Evolutionary conservation across 1,284 basidiomycete species (phyloP).

Genomic region (Trichosporon asahii): DNA sequence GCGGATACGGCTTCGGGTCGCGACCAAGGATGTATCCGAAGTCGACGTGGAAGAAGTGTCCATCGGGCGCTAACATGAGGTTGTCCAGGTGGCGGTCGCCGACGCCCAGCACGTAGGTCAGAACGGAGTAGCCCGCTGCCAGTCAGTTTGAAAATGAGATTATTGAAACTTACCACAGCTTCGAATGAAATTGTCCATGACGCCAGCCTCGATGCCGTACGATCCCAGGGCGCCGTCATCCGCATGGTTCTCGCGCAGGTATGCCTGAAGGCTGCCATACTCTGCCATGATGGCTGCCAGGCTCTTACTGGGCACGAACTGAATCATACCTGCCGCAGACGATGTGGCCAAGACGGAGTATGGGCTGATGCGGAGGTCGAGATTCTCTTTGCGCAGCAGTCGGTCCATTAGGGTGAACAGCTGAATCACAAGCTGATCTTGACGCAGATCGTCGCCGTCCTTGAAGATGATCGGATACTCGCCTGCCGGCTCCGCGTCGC

Average conservation of each 20-base stretch:
- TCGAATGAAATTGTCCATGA: constrained; percentile 93
- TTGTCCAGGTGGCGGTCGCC: constrained; percentile 98
- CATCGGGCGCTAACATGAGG: constrained; percentile 85
- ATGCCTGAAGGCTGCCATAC: constrained; percentile 85
- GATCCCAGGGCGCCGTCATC: constrained; percentile 90
- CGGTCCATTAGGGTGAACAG: constrained; percentile 61
- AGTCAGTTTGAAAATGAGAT: background rate
- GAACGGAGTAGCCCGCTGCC: constrained; percentile 93
- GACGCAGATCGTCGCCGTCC: constrained; percentile 96
- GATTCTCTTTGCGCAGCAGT: constrained; percentile 86
- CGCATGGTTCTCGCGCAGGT: constrained; percentile 76
- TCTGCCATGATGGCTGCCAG: constrained; percentile 90
- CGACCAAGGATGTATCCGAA: constrained; percentile 98
- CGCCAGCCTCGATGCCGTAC: constrained; percentile 82
- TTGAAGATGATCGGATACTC: constrained; percentile 97
- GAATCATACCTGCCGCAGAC: constrained; percentile 87
- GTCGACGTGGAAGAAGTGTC: constrained; percentile 91
- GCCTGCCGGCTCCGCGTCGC: constrained; percentile 27
- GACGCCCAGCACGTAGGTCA: constrained; percentile 94
- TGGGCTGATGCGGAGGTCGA: constrained; percentile 87
- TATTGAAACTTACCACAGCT: constrained; percentile 76
- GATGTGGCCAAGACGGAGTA: constrained; percentile 95
- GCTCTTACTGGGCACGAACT: constrained; percentile 93
- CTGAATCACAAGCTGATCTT: constrained; percentile 52
- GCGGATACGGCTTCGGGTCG: constrained; percentile 97